Base-by-base conservation (phyloP, 768 basidiomycete species). In the Phallus indusiatus region DNA sequence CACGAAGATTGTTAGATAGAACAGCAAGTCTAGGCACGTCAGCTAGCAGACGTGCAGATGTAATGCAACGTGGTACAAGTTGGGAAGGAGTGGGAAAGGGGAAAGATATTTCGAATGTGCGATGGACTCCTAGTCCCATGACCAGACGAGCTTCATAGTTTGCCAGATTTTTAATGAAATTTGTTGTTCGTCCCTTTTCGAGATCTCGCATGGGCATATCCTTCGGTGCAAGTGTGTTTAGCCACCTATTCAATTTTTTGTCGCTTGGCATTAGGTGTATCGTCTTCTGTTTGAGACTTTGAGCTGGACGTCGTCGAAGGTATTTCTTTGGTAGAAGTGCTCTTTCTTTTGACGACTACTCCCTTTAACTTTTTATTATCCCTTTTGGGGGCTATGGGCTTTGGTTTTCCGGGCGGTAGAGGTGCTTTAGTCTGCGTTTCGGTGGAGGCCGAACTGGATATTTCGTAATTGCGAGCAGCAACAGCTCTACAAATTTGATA, bases 91-190 rank as follows among this genome's bases (percentile, higher is more conserved):
- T 48, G 61, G 68, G 67, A 42, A 81, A 78, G 67, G 84, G 84
- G 60, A 80, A 76, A 61, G 88, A 88, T 64, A 65, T 88, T 53
- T 81, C 79, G 63, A 76, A 75, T 34, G 77, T 88, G 20, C 73
- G 88, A 66, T 91, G 89, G 89, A 91, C 89, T 47, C 88, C 88
- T 8, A 90, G 86, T 42, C 88, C 85, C 60, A 71, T 36, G 28
- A 59, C 46, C 16, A 42, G 48, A 50, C 28, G 36, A 59, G 20
- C 35, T 17, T 50, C n/a, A 51, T 59, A 22, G 28, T 24, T 24
- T 20, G 12, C 17, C 34, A 47, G n/a, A 37, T 55, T 55, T n/a
- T 28, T 28, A n/a, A 18, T 28, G 17, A 47, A 21, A 56, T 2
- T 47, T 21, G 33, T 12, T 56, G 9, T 21, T 16, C 42, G 17